Evolutionary conservation across 257 asterid species (phyloP), one percentile per base, ranked within the genome.

Genomic region (Gentiana macrophylla): DNA sequence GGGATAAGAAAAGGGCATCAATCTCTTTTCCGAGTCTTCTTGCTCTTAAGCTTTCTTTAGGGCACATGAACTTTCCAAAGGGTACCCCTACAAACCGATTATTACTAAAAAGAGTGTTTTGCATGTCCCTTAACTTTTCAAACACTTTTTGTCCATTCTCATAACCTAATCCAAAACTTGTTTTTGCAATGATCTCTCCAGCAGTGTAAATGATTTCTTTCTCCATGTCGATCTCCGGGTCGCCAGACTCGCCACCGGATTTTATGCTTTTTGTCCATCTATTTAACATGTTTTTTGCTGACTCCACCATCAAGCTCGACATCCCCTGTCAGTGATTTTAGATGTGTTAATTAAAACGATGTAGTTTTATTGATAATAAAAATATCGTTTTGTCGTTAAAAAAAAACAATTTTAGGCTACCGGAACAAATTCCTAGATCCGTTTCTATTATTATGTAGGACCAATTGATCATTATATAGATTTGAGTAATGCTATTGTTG

Each of bases 31-130:
- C 96, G 3, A 91, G 82, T 2, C 55, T 75, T 56, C 58, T 69
- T 4, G 97, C 92, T 46, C 75, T 73, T 3, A 67, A 53, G 63
- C 57, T 71, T 33, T 78, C 61, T 15, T 62, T 79, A 1, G 82
- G 95, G 64, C 78, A 79, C 65, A 91, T 48, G 32, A 73, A 49
- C 13, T 79, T 79, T 11, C 95, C 76, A 1, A 62, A 91, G 12
- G 97, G 98, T 6, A 91, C 96, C 6, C 98, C 97, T 0, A 91
- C 96, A 53, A 71, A 73, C 6, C 95, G 93, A 50, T 67, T 78
- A 59, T 84, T 77, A 11, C 78, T 72, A 86, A 91, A 87, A 1
- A 87, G 94, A 2, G 84, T 63, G n/a, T 77, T 67, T 53, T 91
- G 98, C 80, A 91, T 60, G 46, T 66, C 80, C 41, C 94, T 69